A percentile compares a stretch with the other conserved stretches of the same genome.
Evolutionary conservation across 768 basidiomycete genomes (phyloP).

Genomic region (Boletus patriciae): DNA sequence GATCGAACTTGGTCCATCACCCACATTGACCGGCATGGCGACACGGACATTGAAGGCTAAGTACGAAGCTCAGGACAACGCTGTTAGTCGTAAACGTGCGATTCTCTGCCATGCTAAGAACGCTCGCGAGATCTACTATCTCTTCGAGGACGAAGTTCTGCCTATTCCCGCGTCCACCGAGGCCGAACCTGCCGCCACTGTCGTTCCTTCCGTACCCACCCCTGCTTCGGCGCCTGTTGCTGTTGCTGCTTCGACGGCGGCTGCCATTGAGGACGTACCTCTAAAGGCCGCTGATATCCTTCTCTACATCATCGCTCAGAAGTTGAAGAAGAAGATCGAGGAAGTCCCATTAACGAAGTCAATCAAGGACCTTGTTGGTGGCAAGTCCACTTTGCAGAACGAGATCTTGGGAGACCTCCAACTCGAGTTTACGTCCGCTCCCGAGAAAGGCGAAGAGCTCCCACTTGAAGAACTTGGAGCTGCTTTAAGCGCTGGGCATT

Average conservation of each 20-base stretch:
- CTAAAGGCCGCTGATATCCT: slow-evolving; percentile 90
- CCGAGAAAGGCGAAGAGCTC: slow-evolving; percentile 98
- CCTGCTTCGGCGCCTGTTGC: slow-evolving; percentile 44
- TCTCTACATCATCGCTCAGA: slow-evolving; percentile 89
- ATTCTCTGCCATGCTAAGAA: slow-evolving; percentile 96
- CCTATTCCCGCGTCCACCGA: slow-evolving; percentile 26
- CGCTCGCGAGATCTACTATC: slow-evolving; percentile 95
- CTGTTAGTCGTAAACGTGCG: slow-evolving; percentile 69
- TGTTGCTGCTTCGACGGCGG: slow-evolving; percentile 52
- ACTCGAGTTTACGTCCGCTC: slow-evolving; percentile 90
- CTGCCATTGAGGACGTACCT: slow-evolving; percentile 84
- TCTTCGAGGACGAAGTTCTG: slow-evolving; percentile 83
- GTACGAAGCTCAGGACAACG: slow-evolving; percentile 88
- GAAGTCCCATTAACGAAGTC: slow-evolving; percentile 91
- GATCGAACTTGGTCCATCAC: slow-evolving; percentile 95
- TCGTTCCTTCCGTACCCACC: slow-evolving; percentile 41
- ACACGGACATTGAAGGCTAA: slow-evolving; percentile 87
- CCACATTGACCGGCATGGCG: slow-evolving; percentile 95
- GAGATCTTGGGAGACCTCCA: slow-evolving; percentile 97
- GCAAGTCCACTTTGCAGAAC: slow-evolving; percentile 98
- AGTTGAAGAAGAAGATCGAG: slow-evolving; percentile 91
- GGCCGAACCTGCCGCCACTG: slow-evolving; percentile 37
- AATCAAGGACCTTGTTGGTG: slow-evolving; percentile 97
- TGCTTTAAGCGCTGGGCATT: slow-evolving; percentile 75
- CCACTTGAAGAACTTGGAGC: slow-evolving; percentile 95